Base-by-base conservation (phyloP, 2,329 filamentous ascomycete species). In the Claviceps capensis region DNA sequence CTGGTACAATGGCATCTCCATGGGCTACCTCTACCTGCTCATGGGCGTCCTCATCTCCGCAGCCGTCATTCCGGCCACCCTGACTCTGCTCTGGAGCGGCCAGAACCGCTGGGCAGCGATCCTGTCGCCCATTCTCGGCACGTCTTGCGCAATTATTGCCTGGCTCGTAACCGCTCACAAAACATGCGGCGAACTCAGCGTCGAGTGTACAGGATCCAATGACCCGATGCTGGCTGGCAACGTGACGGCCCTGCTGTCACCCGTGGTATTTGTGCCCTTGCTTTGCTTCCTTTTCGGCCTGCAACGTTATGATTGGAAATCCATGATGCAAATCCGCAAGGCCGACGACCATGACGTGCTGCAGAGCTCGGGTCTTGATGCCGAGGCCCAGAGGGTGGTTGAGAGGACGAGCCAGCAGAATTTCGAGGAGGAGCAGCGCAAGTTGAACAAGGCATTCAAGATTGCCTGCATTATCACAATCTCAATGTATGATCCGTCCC, bases 21-120 rank as follows among this genome's bases (percentile, higher is more conserved):
- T 95, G 86, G 89, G 88, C 11, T 94, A 90, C 61, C 74, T 94
- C 3, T 94, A 94, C 62, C 72, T 95, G 1, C 79, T 95, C 63
- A 95, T 95, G 89, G 90, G 89, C 7, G 86, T 89, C 49, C 87
- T 95, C 61, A 93, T 95, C 62, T 88, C 84, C 0, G 81, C 86
- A 0, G 89, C 88, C 3, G 88, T 95, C 3, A 76, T 95, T 13
- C 89, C 90, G 0, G 86, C 88, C 0, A 84, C 87, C 0, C 71
- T 95, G 56, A 86, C 88, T 0, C 76, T 95, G 0, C 74, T 89
- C 54, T 95, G 88, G 88, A 79, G 78, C 48, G 80, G 83, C 2
- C 88, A 94, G 65, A 88, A 86, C 60, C 80, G 78, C 70, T 78
- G 78, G 61, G 85, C 86, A 0, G 86, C 85, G 0, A 81, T 79